Evolutionary conservation across 1,284 basidiomycete species (phyloP).

Genomic region (Moesziomyces antarcticus): DNA sequence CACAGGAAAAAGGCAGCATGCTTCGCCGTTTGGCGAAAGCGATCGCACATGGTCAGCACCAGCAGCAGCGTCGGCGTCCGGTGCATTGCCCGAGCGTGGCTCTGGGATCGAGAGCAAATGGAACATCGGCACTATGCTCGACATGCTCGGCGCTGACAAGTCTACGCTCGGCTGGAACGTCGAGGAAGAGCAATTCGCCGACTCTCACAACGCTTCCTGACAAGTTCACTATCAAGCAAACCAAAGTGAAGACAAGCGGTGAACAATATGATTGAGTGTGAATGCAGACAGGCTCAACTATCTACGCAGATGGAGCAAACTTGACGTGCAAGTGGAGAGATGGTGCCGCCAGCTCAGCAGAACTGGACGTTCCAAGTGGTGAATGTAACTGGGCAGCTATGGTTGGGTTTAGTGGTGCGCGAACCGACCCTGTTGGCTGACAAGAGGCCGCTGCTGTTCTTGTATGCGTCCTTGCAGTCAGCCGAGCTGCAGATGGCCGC

Average conservation of each 20-base stretch:
- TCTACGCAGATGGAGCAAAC: background rate
- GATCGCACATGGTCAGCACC: background rate
- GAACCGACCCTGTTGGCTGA: constrained; percentile 11
- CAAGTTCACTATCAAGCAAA: background rate
- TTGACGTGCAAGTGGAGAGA: background rate
- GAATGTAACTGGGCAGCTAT: constrained; percentile 40
- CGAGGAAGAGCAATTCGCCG: constrained; percentile 43
- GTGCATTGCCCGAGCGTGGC: background rate
- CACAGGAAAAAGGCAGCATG: constrained; percentile 1
- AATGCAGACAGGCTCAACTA: background rate
- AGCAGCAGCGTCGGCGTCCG: background rate
- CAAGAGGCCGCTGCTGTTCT: constrained; percentile 29
- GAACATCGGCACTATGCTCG: constrained; percentile 52
- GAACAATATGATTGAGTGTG: background rate
- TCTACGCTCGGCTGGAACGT: constrained; percentile 32
- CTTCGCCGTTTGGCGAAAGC: background rate
- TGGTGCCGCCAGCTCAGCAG: constrained; percentile 17
- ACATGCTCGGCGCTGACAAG: constrained; percentile 50
- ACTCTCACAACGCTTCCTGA: background rate
- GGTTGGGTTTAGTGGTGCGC: constrained; percentile 38
- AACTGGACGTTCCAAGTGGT: constrained; percentile 43
- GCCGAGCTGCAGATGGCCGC: constrained; percentile 26
- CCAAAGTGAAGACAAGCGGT: background rate
- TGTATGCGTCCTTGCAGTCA: constrained; percentile 42
- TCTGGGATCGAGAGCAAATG: constrained; percentile 39